A percentile compares a stretch with the other conserved stretches of the same genome.
phyloP scores from a whole-genome alignment of 1,139 yeast genomes.

The Hemisphaericaspora xylofermentans region DNA sequence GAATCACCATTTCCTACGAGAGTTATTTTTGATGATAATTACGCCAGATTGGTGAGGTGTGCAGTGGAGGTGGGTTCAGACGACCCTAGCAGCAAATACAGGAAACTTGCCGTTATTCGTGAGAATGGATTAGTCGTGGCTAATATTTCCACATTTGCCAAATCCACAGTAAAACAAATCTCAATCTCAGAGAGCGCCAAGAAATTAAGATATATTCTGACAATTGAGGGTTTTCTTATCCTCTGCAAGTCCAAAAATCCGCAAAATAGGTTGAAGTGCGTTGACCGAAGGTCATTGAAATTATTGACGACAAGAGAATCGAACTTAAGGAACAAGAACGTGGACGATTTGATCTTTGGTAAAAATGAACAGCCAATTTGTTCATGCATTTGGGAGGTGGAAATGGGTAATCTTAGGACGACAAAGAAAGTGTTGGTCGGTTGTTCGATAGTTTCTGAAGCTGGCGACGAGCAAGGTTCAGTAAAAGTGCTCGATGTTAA shows the following conservation, averaged over 20 bases:
- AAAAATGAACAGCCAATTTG: conserved; percentile 37
- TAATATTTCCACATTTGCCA: conserved; percentile 26
- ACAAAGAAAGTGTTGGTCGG: conserved; percentile 46
- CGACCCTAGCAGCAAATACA: not conserved
- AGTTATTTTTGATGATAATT: conserved; percentile 41
- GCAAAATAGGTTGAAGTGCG: conserved; percentile 28
- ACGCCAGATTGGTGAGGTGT: conserved; percentile 23
- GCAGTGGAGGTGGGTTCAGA: conserved; percentile 14
- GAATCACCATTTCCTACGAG: conserved; percentile 36
- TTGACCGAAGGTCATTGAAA: conserved; percentile 33
- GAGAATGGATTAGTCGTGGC: conserved; percentile 51
- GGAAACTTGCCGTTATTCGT: conserved; percentile 37
- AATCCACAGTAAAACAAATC: conserved; percentile 32
- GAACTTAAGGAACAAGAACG: conserved; percentile 17
- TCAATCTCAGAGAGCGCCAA: conserved; percentile 40
- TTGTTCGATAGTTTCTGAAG: conserved; percentile 20
- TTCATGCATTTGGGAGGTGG: conserved; percentile 35
- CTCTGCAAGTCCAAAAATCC: conserved; percentile 33
- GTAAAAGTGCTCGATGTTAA: conserved; percentile 45
- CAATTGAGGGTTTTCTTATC: conserved; percentile 37
- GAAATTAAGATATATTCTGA: conserved; percentile 32
- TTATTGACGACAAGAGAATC: conserved; percentile 22
- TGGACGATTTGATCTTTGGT: conserved; percentile 24
- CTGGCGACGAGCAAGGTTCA: conserved; percentile 29
- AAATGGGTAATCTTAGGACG: conserved; percentile 28